Evolutionary conservation across 352 stramenopile genomes (phyloP).

Genomic region (Hyaloperonospora arabidopsidis): DNA sequence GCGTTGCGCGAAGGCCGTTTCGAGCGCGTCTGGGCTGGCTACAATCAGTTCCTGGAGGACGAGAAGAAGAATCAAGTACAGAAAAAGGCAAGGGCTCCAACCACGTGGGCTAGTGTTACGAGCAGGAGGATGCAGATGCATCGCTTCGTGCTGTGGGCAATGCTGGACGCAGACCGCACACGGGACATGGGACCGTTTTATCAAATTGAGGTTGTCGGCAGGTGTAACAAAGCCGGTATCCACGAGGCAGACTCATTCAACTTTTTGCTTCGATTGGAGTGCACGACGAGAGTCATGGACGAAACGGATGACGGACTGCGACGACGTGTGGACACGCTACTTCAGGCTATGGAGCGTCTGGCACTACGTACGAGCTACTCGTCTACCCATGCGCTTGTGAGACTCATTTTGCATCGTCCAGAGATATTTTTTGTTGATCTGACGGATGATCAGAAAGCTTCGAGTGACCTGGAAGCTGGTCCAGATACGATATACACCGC

Average conservation of each 20-base stretch:
- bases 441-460: background rate
- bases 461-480: background rate
- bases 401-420: conserved; percentile 46
- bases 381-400: conserved; percentile 50
- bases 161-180: conserved; percentile 32
- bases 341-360: conserved; percentile 34
- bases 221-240: conserved; percentile 34
- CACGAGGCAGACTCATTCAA: conserved; percentile 60
- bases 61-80: conserved; percentile 26
- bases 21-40: conserved; percentile 29
- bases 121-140: conserved; percentile 47
- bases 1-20: conserved; percentile 33
- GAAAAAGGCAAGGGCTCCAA: conserved; percentile 12
- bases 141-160: conserved; percentile 55
- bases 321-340: conserved; percentile 38
- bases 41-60: conserved; percentile 33
- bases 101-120: conserved; percentile 38
- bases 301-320: conserved; percentile 27
- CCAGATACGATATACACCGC: conserved; percentile 2
- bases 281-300: conserved; percentile 33
- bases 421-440: conserved; percentile 33
- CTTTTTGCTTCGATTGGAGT: conserved; percentile 60
- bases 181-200: conserved; percentile 36
- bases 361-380: conserved; percentile 49
- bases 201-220: conserved; percentile 33